Conservation (phyloP, 176 grass and related monocot species). For the Rhynchospora tenuis region DNA sequence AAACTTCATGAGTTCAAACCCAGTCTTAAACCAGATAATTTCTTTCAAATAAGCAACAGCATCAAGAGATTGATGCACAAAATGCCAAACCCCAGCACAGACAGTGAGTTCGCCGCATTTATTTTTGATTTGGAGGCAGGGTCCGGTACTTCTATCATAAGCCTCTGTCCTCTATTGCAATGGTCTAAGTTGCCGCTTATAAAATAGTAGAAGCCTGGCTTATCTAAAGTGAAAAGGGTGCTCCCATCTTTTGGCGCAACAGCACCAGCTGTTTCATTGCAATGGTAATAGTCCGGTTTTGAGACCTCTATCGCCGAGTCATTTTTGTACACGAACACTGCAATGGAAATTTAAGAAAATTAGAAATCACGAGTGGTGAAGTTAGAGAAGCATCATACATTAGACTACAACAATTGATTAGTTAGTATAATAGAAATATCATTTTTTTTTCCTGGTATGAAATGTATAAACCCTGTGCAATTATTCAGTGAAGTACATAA, state of each 20-base stretch:
- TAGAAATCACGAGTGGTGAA: neutral
- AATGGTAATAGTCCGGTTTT: slow-evolving; percentile 75
- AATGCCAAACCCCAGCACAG: slow-evolving; percentile 10
- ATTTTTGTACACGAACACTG: slow-evolving; percentile 86
- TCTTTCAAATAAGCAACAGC: slow-evolving; percentile 2
- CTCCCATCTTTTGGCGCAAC: slow-evolving; percentile 36
- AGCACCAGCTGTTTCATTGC: slow-evolving; percentile 39
- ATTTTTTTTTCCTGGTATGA: neutral
- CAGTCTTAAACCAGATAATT: neutral
- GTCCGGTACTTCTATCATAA: slow-evolving; percentile 39
- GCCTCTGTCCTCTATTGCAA: slow-evolving; percentile 58
- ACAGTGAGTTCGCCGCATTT: neutral
- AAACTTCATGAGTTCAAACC: neutral
- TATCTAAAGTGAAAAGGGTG: slow-evolving; percentile 44
- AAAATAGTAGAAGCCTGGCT: slow-evolving; percentile 53
- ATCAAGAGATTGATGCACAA: neutral
- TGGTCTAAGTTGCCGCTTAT: slow-evolving; percentile 43
- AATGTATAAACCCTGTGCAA: neutral
- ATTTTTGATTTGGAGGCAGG: neutral
- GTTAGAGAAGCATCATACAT: neutral
- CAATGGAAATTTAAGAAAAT: neutral
- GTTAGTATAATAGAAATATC: neutral
- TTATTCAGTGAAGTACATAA: neutral
- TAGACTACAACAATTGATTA: neutral
- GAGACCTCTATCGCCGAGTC: slow-evolving; percentile 52